Conservation (phyloP, 768 basidiomycete species). For the Termitomyces sp. region DNA sequence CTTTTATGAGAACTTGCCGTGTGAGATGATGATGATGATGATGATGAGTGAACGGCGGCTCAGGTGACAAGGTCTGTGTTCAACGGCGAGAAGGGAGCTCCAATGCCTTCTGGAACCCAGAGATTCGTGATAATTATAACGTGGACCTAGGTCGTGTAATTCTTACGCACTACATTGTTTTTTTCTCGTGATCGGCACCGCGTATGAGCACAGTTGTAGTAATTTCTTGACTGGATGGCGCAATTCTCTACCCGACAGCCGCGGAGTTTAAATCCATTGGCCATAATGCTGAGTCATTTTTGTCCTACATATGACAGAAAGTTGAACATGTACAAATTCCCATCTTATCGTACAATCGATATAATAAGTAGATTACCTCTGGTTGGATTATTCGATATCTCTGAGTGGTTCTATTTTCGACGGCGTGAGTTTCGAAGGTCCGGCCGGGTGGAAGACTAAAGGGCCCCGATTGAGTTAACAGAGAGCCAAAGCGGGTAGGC, state of each 20-base stretch:
- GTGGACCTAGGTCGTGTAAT: neutral
- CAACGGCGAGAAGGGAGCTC: neutral
- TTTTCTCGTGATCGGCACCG: neutral
- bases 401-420: too few relatives aligned
- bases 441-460: too few relatives aligned
- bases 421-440: too few relatives aligned
- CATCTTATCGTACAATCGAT: too few relatives aligned
- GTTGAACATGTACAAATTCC: too few relatives aligned
- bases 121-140: neutral
- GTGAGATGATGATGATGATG: too few relatives aligned
- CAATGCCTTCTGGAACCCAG: neutral
- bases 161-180: constrained; percentile 13
- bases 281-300: neutral
- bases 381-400: too few relatives aligned
- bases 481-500: too few relatives aligned
- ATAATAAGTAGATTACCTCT: too few relatives aligned
- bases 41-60: too few relatives aligned
- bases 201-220: constrained; percentile 27
- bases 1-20: constrained; percentile 2
- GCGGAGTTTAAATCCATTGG: constrained; percentile 10
- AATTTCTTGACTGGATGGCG: constrained; percentile 26
- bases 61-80: neutral
- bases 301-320: too few relatives aligned
- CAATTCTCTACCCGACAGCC: constrained; percentile 16
- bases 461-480: too few relatives aligned